Percentiles rank a stretch among this genome's conserved stretches.
phyloP scores from a whole-genome alignment of 192 early-diverging fungal genomes.

The Irineochytrium annulatum region DNA sequence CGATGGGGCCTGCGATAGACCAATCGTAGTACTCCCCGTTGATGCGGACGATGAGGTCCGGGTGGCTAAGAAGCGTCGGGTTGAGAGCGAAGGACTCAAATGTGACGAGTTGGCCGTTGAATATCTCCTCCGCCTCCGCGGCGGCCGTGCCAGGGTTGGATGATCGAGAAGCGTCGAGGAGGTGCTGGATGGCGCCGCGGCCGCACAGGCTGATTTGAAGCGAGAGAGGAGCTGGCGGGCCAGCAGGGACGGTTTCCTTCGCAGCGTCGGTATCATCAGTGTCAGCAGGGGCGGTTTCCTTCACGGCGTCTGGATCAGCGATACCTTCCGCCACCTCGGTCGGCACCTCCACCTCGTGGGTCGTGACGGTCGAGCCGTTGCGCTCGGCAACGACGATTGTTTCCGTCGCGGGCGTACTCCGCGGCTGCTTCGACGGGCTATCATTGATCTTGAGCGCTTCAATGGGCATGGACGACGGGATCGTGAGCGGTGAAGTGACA shows the following conservation, averaged over 20 bases:
- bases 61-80: constrained; percentile 48
- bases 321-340: too few species aligned
- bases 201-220: too few species aligned
- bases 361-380: too few species aligned
- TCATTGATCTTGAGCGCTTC: too few species aligned
- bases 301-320: too few species aligned
- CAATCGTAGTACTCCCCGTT: constrained; percentile 61
- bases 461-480: neutral
- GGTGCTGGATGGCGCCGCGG: too few species aligned
- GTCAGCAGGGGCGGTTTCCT: too few species aligned
- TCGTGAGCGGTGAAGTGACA: neutral
- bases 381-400: too few species aligned
- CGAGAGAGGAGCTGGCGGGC: neutral
- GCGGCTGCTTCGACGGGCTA: too few species aligned
- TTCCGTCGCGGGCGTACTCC: too few species aligned
- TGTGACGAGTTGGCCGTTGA: constrained; percentile 45
- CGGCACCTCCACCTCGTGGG: too few species aligned
- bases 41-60: constrained; percentile 51
- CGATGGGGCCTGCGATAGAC: constrained; percentile 54
- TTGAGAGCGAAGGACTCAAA: constrained; percentile 54
- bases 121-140: constrained; percentile 37
- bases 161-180: neutral
- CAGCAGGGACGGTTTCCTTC: neutral
- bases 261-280: too few species aligned
- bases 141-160: neutral